Conservation (phyloP, 73 alveolate genomes). For the Symbiodinium pilosum region DNA sequence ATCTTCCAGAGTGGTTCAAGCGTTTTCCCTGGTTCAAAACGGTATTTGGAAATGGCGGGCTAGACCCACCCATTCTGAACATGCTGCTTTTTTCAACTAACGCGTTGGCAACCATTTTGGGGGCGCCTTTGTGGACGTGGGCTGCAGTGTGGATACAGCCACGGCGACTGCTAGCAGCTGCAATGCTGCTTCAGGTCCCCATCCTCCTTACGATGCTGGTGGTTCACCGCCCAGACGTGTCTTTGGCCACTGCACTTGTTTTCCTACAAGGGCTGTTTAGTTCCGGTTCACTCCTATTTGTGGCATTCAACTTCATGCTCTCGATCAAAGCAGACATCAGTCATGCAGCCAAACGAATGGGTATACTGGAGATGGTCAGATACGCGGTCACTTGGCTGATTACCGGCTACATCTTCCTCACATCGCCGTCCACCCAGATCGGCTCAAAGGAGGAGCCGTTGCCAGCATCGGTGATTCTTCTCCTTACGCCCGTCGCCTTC, state of each 20-base stretch:
- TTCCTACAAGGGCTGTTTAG: constrained; percentile 50
- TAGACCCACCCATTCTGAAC: constrained; percentile 67
- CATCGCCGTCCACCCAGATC: constrained; percentile 50
- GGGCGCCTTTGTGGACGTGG: constrained; percentile 55
- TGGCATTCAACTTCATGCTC: constrained; percentile 70
- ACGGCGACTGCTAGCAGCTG: constrained; percentile 31
- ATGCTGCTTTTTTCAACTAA: constrained; percentile 67
- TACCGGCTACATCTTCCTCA: constrained; percentile 71
- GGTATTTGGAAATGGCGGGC: constrained; percentile 56
- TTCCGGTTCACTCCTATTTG: constrained; percentile 67
- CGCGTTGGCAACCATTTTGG: constrained; percentile 34
- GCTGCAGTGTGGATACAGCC: constrained; percentile 22
- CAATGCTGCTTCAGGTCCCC: constrained; percentile 74
- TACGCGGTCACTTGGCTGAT: constrained; percentile 89
- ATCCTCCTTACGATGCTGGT: constrained; percentile 27
- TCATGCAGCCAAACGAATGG: constrained; percentile 90
- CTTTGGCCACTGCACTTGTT: constrained; percentile 36
- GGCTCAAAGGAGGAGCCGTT: constrained; percentile 61
- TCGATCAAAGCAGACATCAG: constrained; percentile 85
- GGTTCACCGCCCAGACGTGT: constrained; percentile 40
- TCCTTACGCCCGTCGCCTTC: constrained; percentile 20
- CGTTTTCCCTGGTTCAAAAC: constrained; percentile 57
- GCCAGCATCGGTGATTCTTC: constrained; percentile 48
- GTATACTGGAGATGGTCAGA: constrained; percentile 72
- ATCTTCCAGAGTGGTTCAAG: constrained; percentile 72